Percentiles rank a stretch among this genome's conserved stretches.
These are phyloP conservation scores for Rhododendron henanense DNA, from an alignment of 148 eudicot genomes.

Conservation along the genomic window DNA sequence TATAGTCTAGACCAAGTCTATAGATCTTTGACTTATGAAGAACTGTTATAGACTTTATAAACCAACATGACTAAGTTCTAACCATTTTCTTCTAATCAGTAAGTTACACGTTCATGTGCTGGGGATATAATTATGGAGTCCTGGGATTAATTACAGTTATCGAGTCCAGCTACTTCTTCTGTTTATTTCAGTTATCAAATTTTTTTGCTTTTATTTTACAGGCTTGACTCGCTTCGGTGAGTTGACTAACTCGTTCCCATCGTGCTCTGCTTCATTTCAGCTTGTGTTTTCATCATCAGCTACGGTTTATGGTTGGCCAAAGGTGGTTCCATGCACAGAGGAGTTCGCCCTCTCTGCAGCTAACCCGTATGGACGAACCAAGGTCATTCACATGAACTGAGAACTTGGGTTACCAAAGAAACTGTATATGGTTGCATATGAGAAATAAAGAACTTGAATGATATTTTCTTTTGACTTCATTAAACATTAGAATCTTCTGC, in stretches of 20 bases:
- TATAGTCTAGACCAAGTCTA: neutral
- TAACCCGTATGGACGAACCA: constrained; percentile 95
- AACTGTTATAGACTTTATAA: neutral
- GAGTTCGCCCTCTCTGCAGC: constrained; percentile 78
- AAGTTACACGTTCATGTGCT: neutral
- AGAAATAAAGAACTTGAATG: neutral
- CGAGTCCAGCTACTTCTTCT: neutral
- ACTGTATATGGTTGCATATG: neutral
- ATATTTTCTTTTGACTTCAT: neutral
- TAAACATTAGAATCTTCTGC: neutral
- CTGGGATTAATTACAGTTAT: neutral
- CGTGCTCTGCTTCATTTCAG: constrained; percentile 31
- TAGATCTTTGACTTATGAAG: neutral
- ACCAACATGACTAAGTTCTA: neutral
- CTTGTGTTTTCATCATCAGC: constrained; percentile 98
- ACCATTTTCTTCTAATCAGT: neutral
- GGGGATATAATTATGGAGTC: neutral
- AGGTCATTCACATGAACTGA: constrained; percentile 46
- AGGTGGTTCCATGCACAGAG: constrained; percentile 93
- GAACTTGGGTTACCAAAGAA: neutral
- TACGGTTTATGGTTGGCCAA: constrained; percentile 97
- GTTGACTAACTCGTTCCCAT: constrained; percentile 72
- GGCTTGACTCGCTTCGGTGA: constrained; percentile 10
- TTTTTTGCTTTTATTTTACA: neutral
- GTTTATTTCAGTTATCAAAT: neutral